These are phyloP conservation scores for Fusarium fracticaudum DNA, from an alignment of 2,329 filamentous ascomycete species.

Conservation along the genomic window DNA sequence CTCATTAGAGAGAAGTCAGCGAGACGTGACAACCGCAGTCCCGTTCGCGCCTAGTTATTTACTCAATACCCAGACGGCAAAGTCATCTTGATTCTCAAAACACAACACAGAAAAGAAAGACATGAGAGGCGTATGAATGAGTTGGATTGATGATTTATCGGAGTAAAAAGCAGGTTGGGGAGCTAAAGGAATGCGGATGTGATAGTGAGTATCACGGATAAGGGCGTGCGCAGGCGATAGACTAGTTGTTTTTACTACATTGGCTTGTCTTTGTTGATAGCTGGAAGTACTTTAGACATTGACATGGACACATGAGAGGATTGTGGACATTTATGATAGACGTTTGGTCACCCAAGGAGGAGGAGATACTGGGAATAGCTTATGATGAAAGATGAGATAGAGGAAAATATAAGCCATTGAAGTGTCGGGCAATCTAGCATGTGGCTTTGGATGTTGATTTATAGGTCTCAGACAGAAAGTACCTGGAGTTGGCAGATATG, in stretches of 20 bases:
- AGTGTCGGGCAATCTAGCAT: not conserved
- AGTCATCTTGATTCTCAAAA: not conserved
- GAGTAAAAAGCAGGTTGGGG: conserved; percentile 26
- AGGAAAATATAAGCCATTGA: not conserved
- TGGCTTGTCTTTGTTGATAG: conserved; percentile 30
- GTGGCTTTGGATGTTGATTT: not conserved
- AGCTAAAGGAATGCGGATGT: conserved; percentile 7
- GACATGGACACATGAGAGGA: conserved; percentile 26
- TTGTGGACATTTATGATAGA: conserved; percentile 39
- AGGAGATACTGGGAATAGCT: not conserved
- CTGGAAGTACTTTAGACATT: conserved; percentile 35
- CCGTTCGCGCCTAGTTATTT: conserved; percentile 33
- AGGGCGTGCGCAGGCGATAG: conserved; percentile 25
- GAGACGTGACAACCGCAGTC: conserved; percentile 41
- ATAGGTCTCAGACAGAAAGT: not conserved
- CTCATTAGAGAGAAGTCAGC: conserved; percentile 55
- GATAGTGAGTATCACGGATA: conserved; percentile 13
- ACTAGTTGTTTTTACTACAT: conserved; percentile 11
- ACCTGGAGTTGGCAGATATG: not conserved
- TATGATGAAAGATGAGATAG: not conserved
- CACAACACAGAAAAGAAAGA: not conserved
- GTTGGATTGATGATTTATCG: conserved; percentile 29
- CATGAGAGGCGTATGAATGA: conserved; percentile 16
- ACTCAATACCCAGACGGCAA: not conserved
- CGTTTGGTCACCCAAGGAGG: conserved; percentile 29